phyloP scores from a whole-genome alignment of 139 green algal genomes.

The Closterium sp. region DNA sequence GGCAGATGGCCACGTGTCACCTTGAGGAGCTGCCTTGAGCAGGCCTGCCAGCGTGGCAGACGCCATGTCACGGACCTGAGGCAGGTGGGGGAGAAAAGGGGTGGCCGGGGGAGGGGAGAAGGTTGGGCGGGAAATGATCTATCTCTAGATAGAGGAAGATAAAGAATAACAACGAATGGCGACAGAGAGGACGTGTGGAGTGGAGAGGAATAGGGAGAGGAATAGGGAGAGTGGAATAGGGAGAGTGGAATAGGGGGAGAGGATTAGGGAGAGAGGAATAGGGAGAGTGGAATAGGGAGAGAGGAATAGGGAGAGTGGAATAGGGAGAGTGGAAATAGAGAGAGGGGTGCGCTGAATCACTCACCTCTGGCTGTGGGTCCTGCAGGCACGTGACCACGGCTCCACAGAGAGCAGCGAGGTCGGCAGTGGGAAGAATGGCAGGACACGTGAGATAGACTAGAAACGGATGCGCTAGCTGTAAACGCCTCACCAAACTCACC shows the following conservation, averaged over 20 bases:
- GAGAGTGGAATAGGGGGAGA: too few relatives aligned
- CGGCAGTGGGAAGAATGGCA: too few relatives aligned
- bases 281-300: too few relatives aligned
- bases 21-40: conserved; percentile 48
- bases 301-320: too few relatives aligned
- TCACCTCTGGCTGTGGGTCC: neutral
- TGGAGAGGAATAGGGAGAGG: neutral
- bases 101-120: neutral
- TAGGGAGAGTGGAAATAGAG: too few relatives aligned
- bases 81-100: neutral
- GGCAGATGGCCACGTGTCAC: neutral
- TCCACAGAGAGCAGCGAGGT: too few relatives aligned
- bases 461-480: too few relatives aligned
- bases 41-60: conserved; percentile 70
- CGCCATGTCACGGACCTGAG: conserved; percentile 69
- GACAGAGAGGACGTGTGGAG: neutral
- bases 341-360: neutral
- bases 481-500: neutral
- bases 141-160: neutral
- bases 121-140: neutral
- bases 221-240: too few relatives aligned
- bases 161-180: neutral
- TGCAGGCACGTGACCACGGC: too few relatives aligned
- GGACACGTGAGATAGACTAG: too few relatives aligned
- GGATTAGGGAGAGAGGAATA: too few relatives aligned